A percentile compares a stretch with the other conserved stretches of the same genome.
These are phyloP conservation scores for Globisporangium lucens DNA, from an alignment of 352 stramenopile species.

Conservation along the genomic window DNA sequence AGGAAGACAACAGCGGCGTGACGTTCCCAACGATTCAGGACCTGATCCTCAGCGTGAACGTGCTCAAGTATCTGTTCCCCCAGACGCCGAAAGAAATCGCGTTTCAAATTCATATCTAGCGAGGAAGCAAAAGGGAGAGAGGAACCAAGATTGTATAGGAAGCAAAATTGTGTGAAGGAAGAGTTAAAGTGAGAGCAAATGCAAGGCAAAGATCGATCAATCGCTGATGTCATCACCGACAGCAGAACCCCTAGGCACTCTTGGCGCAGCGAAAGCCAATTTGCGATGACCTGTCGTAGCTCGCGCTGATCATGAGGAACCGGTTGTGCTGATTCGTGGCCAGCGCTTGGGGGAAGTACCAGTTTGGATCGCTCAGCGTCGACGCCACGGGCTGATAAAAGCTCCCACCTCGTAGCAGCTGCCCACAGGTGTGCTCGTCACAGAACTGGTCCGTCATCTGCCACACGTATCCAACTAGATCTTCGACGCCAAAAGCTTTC, in stretches of 20 bases:
- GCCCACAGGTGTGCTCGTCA: constrained; percentile 74
- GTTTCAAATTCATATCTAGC: constrained; percentile 32
- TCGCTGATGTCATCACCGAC: neutral
- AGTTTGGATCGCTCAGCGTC: constrained; percentile 73
- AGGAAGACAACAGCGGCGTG: constrained; percentile 45
- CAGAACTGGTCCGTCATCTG: constrained; percentile 87
- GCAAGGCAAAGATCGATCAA: neutral
- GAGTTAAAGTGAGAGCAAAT: neutral
- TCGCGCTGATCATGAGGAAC: constrained; percentile 69
- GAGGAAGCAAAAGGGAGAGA: neutral
- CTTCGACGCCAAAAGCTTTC: constrained; percentile 49
- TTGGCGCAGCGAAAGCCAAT: constrained; percentile 75
- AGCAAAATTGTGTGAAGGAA: neutral
- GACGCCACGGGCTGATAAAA: constrained; percentile 67
- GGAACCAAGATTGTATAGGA: neutral
- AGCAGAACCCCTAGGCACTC: constrained; percentile 15
- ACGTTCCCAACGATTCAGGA: constrained; percentile 63
- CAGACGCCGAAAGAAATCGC: constrained; percentile 73
- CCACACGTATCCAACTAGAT: constrained; percentile 82
- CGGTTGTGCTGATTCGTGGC: constrained; percentile 65
- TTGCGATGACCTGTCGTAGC: constrained; percentile 69
- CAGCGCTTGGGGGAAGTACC: constrained; percentile 81
- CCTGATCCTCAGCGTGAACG: constrained; percentile 72
- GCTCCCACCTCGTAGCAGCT: constrained; percentile 74
- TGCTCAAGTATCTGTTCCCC: constrained; percentile 79